Evolutionary conservation across 176 grass and related monocot species (phyloP), one percentile per base, ranked within the genome.

Genomic region (Oryza longistaminata): DNA sequence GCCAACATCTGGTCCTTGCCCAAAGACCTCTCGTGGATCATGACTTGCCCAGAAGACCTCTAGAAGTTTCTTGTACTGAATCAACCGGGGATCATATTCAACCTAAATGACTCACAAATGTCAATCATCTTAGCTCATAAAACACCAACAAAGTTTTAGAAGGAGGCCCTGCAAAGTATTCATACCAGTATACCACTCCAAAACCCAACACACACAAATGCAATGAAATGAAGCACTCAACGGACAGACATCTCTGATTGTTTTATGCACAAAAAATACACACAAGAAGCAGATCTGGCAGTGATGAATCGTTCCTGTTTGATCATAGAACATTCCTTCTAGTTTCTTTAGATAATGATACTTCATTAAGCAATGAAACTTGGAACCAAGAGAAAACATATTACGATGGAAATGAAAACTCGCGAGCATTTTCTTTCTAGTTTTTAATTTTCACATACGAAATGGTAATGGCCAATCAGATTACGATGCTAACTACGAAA

Each of bases 1-100:
- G 26, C 96, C 96, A 65, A 99, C 96, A 88, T 99, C 96, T 24
- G 96, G 96, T 43, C 96, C 96, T 90, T 99, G 96, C 21, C 96
- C 96, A 55, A 99, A 96, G 45, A 94, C 93, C 83, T 98, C 93
- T 77, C 91, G 83, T 3, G 96, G 77, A 89, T 98, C 96, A 27
- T 98, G 96, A 74, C 88, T 95, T 75, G 85, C 80, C 96, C 96
- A 98, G 21, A 98, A 98, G 22, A 95, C 87, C 68, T 95, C 91
- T 74, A 98, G 80, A 77, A 98, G 90, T 48, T 95, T 84, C 68
- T 74, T 95, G 88, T 93, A 98, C 17, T 95, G 96, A 87, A 98
- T 95, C 83, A 64, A 11, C 35, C 75, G 78, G 66, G 91, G 87
- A 84, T 95, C 89, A 77, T 98, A 98, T 68, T 98, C 95, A 55